Evolutionary conservation across 331 rosid genomes (phyloP).

Genomic region (Acacia concinna): DNA sequence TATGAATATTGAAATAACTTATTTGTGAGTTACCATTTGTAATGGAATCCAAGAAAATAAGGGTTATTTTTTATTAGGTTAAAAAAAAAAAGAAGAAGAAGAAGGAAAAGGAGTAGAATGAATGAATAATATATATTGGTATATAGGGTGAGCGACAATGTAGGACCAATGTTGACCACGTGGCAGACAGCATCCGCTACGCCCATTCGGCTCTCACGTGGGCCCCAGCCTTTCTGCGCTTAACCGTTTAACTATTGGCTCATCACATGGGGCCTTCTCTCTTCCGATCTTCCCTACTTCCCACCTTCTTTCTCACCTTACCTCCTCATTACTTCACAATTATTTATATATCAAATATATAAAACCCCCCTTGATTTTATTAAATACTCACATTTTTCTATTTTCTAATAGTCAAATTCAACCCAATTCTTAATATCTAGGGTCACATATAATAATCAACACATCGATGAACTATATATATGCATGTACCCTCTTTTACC

Average conservation of each 20-base stretch:
- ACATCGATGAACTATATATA: neutral
- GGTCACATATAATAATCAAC: neutral
- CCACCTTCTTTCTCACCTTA: neutral
- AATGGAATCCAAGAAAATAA: no score
- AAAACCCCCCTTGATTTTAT: neutral
- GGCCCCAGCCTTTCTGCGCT: conserved; percentile 46
- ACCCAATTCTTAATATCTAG: neutral
- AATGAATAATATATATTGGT: conserved; percentile 1
- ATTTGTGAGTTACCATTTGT: no score
- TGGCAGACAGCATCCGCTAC: conserved; percentile 75
- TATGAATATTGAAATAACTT: no score
- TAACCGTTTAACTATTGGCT: conserved; percentile 36
- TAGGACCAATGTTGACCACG: conserved; percentile 87
- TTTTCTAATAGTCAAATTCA: neutral
- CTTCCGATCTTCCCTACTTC: conserved; percentile 32
- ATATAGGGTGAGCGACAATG: conserved; percentile 55
- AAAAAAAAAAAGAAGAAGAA: no score
- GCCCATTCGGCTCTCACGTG: conserved; percentile 39
- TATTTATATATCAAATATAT: neutral
- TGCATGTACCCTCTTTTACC: neutral
- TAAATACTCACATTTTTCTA: neutral
- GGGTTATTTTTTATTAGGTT: no score
- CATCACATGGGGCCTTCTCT: conserved; percentile 60
- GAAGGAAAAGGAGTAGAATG: neutral
- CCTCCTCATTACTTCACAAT: conserved; percentile 9